These are phyloP conservation scores for Geotrichum restrictum DNA, from an alignment of 1,139 yeast species.

Conservation along the genomic window DNA sequence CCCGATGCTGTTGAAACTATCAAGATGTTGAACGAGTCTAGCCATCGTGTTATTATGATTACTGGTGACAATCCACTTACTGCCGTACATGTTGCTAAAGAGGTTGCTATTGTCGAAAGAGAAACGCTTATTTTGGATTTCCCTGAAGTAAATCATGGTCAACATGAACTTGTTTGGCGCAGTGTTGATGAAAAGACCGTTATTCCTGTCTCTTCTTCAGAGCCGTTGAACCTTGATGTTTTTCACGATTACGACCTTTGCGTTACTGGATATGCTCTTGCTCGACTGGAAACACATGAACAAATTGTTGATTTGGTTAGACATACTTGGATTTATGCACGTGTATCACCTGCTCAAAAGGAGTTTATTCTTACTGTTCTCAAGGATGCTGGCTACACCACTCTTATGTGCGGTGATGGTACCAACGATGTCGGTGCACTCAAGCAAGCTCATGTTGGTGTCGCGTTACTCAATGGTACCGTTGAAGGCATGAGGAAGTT, in stretches of 20 bases:
- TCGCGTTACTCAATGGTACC: slow-evolving; percentile 93
- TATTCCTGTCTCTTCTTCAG: slow-evolving; percentile 63
- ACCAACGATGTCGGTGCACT: slow-evolving; percentile 99
- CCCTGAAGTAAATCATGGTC: slow-evolving; percentile 52
- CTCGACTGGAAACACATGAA: slow-evolving; percentile 49
- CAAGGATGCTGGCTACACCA: slow-evolving; percentile 84
- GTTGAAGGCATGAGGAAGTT: slow-evolving; percentile 89
- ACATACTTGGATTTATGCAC: slow-evolving; percentile 95
- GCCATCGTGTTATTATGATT: slow-evolving; percentile 91
- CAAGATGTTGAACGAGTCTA: slow-evolving; percentile 87
- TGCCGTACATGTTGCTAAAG: slow-evolving; percentile 95
- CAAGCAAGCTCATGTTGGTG: slow-evolving; percentile 97
- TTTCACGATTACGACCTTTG: slow-evolving; percentile 78
- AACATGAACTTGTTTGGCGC: slow-evolving; percentile 74
- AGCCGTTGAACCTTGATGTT: slow-evolving; percentile 52
- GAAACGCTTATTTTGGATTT: slow-evolving; percentile 84
- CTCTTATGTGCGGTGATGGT: slow-evolving; percentile 99
- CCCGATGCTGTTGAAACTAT: slow-evolving; percentile 87
- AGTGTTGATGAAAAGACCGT: slow-evolving; percentile 71
- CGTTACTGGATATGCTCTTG: slow-evolving; percentile 87
- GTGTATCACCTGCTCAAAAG: slow-evolving; percentile 95
- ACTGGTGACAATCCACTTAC: slow-evolving; percentile 99
- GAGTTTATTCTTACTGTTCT: slow-evolving; percentile 81
- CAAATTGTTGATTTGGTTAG: slow-evolving; percentile 71
- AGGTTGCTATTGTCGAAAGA: slow-evolving; percentile 79